Base-by-base conservation (phyloP, 768 basidiomycete species). In the Inosperma sp. region DNA sequence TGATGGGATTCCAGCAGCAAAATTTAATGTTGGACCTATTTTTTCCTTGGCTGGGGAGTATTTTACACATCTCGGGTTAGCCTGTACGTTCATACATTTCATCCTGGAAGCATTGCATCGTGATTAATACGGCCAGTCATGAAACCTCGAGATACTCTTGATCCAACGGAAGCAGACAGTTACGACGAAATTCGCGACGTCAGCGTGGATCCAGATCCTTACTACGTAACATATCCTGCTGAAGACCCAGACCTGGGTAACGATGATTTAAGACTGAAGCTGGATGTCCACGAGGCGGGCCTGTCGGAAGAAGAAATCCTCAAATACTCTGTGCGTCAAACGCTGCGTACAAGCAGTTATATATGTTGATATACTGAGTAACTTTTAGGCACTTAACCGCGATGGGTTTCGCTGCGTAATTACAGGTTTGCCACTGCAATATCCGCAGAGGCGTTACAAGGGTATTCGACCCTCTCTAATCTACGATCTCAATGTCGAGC, bases 311-410 rank as follows among this genome's bases (percentile, higher is more conserved):
- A 42, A 27, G n/a, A 42, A 27, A 42, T 42, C 14, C 41, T 42
- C 6, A 42, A 42, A 42, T 42, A 42, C 41, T 42, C 41, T 42
- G 39, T 40, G 40, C 9, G 40, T 41, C 39, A 41, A 10, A 23
- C 14, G 39, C 39, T 42, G 4, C 19, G 29, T 26, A 7, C 25
- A 16, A 42, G 2, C n/a, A 8, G 6, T 42, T 16, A 17, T n/a
- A 16, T n/a, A n/a, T 41, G 1, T 26, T 41, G 9, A 41, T n/a
- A 27, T 27, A 16, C 41, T n/a, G n/a, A n/a, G n/a, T n/a, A n/a
- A n/a, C n/a, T n/a, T 42, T 42, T 42, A 42, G 41, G 41, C 25
- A 42, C 29, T 42, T 42, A 42, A 16, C 41, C 25, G 41, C 10
- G 41, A 42, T 42, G 41, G 41, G n/a, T 42, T 42, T 27, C 7